phyloP scores from a whole-genome alignment of 2,329 filamentous ascomycete genomes.

The Aspergillus sp. region DNA sequence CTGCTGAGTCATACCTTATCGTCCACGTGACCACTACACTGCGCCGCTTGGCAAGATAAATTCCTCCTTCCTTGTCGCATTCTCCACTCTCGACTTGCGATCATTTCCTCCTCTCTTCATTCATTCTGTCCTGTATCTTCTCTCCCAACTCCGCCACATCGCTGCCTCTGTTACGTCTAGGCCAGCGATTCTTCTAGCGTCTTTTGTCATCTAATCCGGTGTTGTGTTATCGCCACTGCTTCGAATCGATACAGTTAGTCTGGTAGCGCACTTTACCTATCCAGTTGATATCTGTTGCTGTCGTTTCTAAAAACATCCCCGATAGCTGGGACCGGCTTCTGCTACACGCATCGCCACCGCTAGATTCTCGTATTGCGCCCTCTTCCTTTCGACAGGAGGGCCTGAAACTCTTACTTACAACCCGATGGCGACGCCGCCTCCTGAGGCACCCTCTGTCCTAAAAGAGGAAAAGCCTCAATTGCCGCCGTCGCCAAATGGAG shows the following conservation, averaged over 20 bases:
- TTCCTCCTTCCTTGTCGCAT: slow-evolving; percentile 37
- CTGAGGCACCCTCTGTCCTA: slow-evolving; percentile 37
- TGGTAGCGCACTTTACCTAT: slow-evolving; percentile 36
- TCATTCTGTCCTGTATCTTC: slow-evolving; percentile 22
- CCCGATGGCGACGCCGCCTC: slow-evolving; percentile 45
- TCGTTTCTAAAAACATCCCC: slow-evolving; percentile 25
- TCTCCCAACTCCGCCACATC: slow-evolving; percentile 20
- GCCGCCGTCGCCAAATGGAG: slow-evolving; percentile 36
- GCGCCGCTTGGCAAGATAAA: slow-evolving; percentile 48
- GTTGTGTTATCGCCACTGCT: slow-evolving; percentile 23
- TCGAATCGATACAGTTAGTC: slow-evolving; percentile 28
- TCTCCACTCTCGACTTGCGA: slow-evolving; percentile 36
- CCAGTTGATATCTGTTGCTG: slow-evolving; percentile 31
- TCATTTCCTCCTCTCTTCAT: slow-evolving; percentile 20
- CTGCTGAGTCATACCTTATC: slow-evolving; percentile 24
- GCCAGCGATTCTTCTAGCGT: slow-evolving; percentile 19
- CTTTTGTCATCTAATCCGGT: slow-evolving; percentile 29
- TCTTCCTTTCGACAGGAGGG: slow-evolving; percentile 17
- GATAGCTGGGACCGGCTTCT: slow-evolving; percentile 25
- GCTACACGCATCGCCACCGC: slow-evolving; percentile 20
- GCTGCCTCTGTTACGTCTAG: slow-evolving; percentile 20
- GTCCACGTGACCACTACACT: slow-evolving; percentile 39
- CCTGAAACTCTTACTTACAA: slow-evolving; percentile 17
- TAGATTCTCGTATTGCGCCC: slow-evolving; percentile 30
- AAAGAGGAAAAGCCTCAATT: slow-evolving; percentile 45